Evolutionary conservation across 176 grass and related monocot genomes (phyloP).

Genomic region (Coix lacrymajobi): DNA sequence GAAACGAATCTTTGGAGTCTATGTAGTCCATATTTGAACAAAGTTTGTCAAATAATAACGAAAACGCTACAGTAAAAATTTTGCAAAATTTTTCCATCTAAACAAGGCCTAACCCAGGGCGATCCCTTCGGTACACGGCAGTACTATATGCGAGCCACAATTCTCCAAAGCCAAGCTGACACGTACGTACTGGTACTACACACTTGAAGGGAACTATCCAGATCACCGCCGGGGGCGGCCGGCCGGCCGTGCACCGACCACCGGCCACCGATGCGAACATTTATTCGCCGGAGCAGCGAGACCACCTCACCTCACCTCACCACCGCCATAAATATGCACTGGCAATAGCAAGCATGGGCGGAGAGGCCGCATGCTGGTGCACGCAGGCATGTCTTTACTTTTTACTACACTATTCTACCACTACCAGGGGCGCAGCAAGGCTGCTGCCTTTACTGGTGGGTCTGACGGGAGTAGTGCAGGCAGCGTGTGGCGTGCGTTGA

Average conservation of each 20-base stretch:
- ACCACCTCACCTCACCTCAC: constrained; percentile 5
- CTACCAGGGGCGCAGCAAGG: not conserved
- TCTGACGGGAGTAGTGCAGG: not conserved
- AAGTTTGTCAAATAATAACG: too few relatives aligned
- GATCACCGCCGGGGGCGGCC: constrained; percentile 24
- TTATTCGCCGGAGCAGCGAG: constrained; percentile 30
- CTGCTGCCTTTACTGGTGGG: not conserved
- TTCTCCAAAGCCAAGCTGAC: not conserved
- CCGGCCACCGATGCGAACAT: constrained; percentile 26
- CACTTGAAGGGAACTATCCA: not conserved
- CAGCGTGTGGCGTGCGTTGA: constrained; percentile 16
- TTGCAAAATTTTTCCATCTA: too few relatives aligned
- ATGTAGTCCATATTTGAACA: too few relatives aligned
- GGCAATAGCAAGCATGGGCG: not conserved
- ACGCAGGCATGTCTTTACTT: not conserved
- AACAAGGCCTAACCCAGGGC: too few relatives aligned
- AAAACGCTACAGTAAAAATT: too few relatives aligned
- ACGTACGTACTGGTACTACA: too few relatives aligned
- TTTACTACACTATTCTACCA: not conserved
- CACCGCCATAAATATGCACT: constrained; percentile 9
- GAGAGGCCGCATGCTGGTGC: not conserved
- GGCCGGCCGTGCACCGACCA: not conserved
- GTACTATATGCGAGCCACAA: not conserved
- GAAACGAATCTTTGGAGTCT: too few relatives aligned
- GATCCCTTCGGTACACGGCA: not conserved